Evolutionary conservation across 148 eudicot genomes (phyloP), one percentile per base, ranked within the genome.

Genomic region (Cornus kousa): DNA sequence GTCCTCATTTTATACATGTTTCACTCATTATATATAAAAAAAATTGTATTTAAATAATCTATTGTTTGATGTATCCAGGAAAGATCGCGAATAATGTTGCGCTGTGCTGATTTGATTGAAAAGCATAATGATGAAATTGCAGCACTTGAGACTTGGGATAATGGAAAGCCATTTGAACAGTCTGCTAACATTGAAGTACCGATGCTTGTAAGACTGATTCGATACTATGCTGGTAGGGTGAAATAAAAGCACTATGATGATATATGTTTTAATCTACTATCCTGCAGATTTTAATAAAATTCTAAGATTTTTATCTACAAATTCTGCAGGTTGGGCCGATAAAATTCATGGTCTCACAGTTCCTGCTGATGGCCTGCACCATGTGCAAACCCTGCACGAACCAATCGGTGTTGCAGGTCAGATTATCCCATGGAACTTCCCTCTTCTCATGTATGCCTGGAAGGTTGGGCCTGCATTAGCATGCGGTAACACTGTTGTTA

Each of bases 351-450:
- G 93, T 28, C 87, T 90, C 28, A 90, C 93, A 16, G 85, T 87
- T 57, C 93, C 88, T 35, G 86, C 87, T 35, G 93, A 90, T 82
- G 91, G 93, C 40, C 86, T 87, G 0, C 79, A 81, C 50, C 91
- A 88, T 53, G 85, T 81, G 16, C 91, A 86, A 66, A 87, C 86
- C 37, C 79, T 88, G 69, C 93, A 88, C 20, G 93, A 90, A 74
- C 91, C 93, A 13, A 85, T 90, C 31, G 93, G 93, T 28, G 93
- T 90, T 67, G 88, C 82, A 3, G 91, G 88, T 33, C 93, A 90
- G 80, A 90, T 90, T 50, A 85, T 90, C 83, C 93, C 93, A 8
- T 90, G 93, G 93, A 90, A 90, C 76, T 90, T 90, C 46, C 93
- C 91, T 0, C 93, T 90, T 80, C 81, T 90, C 74, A 88, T 90